Base-by-base conservation (phyloP, 805 yeast genomes). In the Pichia cephalocereana region DNA sequence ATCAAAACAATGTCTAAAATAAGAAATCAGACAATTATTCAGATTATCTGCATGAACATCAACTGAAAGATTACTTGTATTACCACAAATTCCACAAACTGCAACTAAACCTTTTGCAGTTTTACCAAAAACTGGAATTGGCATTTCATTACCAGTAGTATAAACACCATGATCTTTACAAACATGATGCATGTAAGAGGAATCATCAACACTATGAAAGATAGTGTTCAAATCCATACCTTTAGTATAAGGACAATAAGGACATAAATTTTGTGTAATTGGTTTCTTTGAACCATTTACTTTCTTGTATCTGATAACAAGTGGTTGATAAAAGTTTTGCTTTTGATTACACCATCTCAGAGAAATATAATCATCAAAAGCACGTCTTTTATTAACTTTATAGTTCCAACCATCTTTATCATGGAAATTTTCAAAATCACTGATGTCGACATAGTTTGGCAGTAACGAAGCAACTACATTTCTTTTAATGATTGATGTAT, bases 81-180 rank as follows among this genome's bases (percentile, higher is more conserved):
- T 30, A 30, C 12, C 11, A 41, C 48, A 45, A 32, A 4, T 39
- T 28, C 37, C 19, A 19, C 51, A 48, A 18, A 31, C 38, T 19
- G 51, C 30, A 14, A 45, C 32, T 4, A 15, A 4, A 19, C 27
- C 40, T 12, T 15, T 37, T 12, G 32, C 36, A 11, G 28, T 32
- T 14, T 30, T n/a, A 14, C 41, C 51, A 11, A 52, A 17, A 17
- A 45, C 18, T 2, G 69, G 68, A 10, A 53, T 51, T 10, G 63
- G 60, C 59, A 65, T 52, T 41, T 55, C 59, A 43, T 51, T 46
- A 6, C 68, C 68, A 11, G 57, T 57, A 10, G 65, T 59, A 50
- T 59, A 63, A 17, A 65, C 62, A 8, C 68, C 68, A 46, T 65
- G 69, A 30, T 60, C 59, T 44, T 62, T 64, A 14, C 66, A 59